Evolutionary conservation across 148 eudicot species (phyloP), one percentile per base, ranked within the genome.

Genomic region (Cornus controversa): DNA sequence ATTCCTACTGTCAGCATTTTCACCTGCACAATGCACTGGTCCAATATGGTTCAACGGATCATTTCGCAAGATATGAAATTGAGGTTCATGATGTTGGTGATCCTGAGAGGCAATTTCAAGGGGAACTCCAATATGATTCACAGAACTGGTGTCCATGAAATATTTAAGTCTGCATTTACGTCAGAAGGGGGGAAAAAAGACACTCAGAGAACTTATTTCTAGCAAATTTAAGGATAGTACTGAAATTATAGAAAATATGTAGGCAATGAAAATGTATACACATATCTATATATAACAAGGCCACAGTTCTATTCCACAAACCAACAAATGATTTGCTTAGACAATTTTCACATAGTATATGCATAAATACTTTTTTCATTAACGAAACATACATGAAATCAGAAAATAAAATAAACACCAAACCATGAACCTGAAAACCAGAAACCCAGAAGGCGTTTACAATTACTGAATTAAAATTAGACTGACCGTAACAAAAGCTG

Each of bases 61-160:
- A 40, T 40, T 40, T 8, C 6, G 45, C 45, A 40, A 36, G 4
- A 4, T 10, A 11, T 47, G 14, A 3, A 13, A 50, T 26, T 20
- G 40, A 28, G 66, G 64, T 57, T 73, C 27, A 20, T 54, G 47
- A n/a, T n/a, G 25, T n/a, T 60, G 64, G 64, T 22, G 20, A 60
- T 6, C 24, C 64, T 8, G 23, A 31, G 75, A 73, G 31, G 63
- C 66, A 73, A 10, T 29, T 58, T 40, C 66, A 29, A 26, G 20
- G 75, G 47, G 8, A 1, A 58, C 20, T 73, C n/a, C 47, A 10
- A 24, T 24, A 31, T 57, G 66, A 23, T 73, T 73, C 22, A 22
- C 66, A 31, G 20, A 31, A 31, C 34, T 25, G 8, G 34, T 29
- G 45, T 73, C 75, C 75, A 73, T 73, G 11, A 22, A 60, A 60